Base-by-base conservation (phyloP, 805 yeast genomes). In the Kockiozyma suomiensis region DNA sequence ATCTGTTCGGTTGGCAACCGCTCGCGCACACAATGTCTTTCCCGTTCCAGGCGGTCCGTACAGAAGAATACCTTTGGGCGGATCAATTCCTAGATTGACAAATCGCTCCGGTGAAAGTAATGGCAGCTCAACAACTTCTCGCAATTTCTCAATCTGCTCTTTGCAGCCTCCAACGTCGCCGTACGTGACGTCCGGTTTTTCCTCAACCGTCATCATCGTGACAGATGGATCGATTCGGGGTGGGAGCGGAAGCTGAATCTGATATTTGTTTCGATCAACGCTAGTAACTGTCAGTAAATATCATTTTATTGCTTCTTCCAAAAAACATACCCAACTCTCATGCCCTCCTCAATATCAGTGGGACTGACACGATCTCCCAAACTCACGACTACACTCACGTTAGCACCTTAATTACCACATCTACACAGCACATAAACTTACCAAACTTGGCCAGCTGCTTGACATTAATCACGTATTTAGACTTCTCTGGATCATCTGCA, bases 1-100 rank as follows among this genome's bases (percentile, higher is more conserved):
- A 76, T 94, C 99, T 1, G 99, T 94, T 79, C 99, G 87, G 75
- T 94, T 94, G 49, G 99, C 99, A 23, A 94, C 99, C 0, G 99
- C 99, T 71, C 99, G 84, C 0, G 99, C 99, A 79, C 98, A 94
- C 57, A 94, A 78, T 0, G 99, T 94, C 74, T 94, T 94, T 75
- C 99, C 99, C 0, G 99, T 94, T 68, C 99, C 99, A 50, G 99
- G 99, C 7, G 99, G 99, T 0, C 99, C 99, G 73, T 94, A 94
- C 50, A 94, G 79, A 67, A 94, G 78, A 66, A 94, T 92, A 72
- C 99, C 99, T 78, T 94, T 94, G 57, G 99, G 99, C 41, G 99
- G 99, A 74, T 94, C 99, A 72, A 94, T 94, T 55, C 99, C 99
- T 64, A 94, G 81, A 68, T 89, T 91, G 59, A 92, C 98, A 74